A percentile compares a stretch with the other conserved stretches of the same genome.
These are phyloP conservation scores for Penicillium sp. DNA, from an alignment of 2,329 filamentous ascomycete genomes.

Conservation along the genomic window DNA sequence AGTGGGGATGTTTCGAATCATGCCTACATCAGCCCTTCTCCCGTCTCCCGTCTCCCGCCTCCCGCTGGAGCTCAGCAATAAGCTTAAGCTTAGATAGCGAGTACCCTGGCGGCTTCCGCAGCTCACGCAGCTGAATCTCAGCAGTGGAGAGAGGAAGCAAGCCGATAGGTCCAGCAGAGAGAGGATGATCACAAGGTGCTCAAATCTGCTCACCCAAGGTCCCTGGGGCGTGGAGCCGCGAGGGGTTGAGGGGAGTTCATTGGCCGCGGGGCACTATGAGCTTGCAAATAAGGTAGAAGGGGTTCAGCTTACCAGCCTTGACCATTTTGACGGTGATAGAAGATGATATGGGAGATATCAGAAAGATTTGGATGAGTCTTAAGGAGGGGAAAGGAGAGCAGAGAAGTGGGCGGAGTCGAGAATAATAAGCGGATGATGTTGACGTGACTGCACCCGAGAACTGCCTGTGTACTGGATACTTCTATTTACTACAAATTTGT, in stretches of 20 bases:
- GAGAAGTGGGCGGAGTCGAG: slow-evolving; percentile 19
- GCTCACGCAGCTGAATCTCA: background rate
- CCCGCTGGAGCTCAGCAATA: slow-evolving; percentile 1
- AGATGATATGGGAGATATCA: slow-evolving; percentile 31
- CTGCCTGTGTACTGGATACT: background rate
- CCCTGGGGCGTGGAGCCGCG: slow-evolving; percentile 24
- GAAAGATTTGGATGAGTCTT: slow-evolving; percentile 22
- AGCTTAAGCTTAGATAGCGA: slow-evolving; percentile 4
- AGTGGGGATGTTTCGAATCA: slow-evolving; percentile 7
- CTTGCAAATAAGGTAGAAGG: slow-evolving; percentile 21
- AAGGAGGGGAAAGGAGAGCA: slow-evolving; percentile 17
- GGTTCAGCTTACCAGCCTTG: slow-evolving; percentile 78
- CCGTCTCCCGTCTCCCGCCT: background rate
- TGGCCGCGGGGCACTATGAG: background rate
- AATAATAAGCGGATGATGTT: slow-evolving; percentile 32
- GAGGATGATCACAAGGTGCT: slow-evolving; percentile 42
- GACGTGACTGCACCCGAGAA: slow-evolving; percentile 24
- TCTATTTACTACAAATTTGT: background rate
- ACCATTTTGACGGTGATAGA: slow-evolving; percentile 81
- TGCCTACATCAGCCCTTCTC: background rate
- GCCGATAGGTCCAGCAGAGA: slow-evolving; percentile 34
- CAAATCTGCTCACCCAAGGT: slow-evolving; percentile 48
- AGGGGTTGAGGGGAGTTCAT: slow-evolving; percentile 7
- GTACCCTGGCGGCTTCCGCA: background rate
- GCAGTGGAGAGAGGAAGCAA: slow-evolving; percentile 13